Conservation (phyloP, 2,329 filamentous ascomycete species). For the Aciculosporium take region DNA sequence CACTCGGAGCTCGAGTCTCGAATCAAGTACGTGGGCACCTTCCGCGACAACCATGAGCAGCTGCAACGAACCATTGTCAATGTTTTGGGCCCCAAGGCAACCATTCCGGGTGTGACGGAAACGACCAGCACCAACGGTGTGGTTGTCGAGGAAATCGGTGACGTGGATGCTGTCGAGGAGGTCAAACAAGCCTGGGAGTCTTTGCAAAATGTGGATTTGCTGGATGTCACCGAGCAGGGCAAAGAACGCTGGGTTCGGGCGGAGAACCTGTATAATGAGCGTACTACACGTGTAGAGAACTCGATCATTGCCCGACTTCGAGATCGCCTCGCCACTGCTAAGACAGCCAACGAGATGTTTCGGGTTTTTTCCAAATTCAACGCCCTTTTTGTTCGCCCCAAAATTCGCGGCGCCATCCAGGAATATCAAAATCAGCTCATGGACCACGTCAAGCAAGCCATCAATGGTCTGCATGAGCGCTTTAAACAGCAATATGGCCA, state of each 20-base stretch:
- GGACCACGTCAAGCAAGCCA: conserved; percentile 94
- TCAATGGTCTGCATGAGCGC: conserved; percentile 80
- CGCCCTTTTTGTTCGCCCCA: conserved; percentile 93
- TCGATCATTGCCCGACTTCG: conserved; percentile 91
- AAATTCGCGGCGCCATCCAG: conserved; percentile 93
- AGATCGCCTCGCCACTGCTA: conserved; percentile 85
- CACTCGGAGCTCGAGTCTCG: conserved; percentile 83
- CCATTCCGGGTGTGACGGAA: conserved; percentile 38
- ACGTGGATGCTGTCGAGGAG: conserved; percentile 93
- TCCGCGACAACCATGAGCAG: conserved; percentile 94
- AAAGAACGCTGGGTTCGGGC: conserved; percentile 87
- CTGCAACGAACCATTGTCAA: conserved; percentile 92
- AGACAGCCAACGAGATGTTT: conserved; percentile 99
- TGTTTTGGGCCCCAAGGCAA: conserved; percentile 69
- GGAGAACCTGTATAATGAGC: conserved; percentile 92
- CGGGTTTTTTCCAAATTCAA: conserved; percentile 99
- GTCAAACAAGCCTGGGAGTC: conserved; percentile 90
- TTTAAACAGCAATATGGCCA: conserved; percentile 99
- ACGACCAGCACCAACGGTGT: conserved; percentile 43
- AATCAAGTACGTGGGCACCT: conserved; percentile 84
- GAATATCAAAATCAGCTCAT: conserved; percentile 98
- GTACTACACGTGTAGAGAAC: conserved; percentile 93
- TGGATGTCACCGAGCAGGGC: conserved; percentile 82
- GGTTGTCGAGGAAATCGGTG: conserved; percentile 85
- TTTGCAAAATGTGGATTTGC: conserved; percentile 83